Evolutionary conservation across 768 basidiomycete genomes (phyloP).

Genomic region (Lactifluus pinguis): DNA sequence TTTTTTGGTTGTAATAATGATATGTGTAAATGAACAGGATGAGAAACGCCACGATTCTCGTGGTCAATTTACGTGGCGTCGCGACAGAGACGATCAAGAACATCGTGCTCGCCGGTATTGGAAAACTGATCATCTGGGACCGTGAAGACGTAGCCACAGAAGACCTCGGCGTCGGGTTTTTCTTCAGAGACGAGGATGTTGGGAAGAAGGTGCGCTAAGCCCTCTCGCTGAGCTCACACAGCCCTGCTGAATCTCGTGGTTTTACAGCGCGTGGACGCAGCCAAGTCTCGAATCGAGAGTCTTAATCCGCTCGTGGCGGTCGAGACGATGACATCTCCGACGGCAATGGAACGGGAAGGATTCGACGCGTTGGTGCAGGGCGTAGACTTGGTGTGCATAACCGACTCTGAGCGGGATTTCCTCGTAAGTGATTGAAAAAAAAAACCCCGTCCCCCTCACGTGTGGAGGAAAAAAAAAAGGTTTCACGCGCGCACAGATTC

Average conservation of each 20-base stretch:
- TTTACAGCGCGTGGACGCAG: slow-evolving; percentile 72
- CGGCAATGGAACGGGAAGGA: slow-evolving; percentile 39
- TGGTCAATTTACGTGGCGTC: slow-evolving; percentile 69
- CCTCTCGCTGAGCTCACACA: slow-evolving; percentile 30
- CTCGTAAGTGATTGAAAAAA: slow-evolving; percentile 44
- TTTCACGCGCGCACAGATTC: slow-evolving; percentile 41
- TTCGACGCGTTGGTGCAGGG: slow-evolving; percentile 51
- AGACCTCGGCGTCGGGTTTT: slow-evolving; percentile 88
- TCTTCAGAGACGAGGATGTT: slow-evolving; percentile 89
- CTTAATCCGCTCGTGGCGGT: slow-evolving; percentile 89
- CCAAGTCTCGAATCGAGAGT: slow-evolving; percentile 75
- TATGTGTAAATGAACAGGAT: slow-evolving; percentile 45
- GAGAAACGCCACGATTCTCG: slow-evolving; percentile 85
- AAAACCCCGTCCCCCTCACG: neutral
- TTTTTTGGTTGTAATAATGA: too few relatives aligned
- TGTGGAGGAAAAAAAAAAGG: slow-evolving; percentile 1
- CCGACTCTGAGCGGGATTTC: slow-evolving; percentile 61
- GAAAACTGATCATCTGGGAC: slow-evolving; percentile 81
- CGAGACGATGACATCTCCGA: slow-evolving; percentile 48
- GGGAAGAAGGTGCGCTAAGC: slow-evolving; percentile 63
- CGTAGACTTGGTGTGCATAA: slow-evolving; percentile 83
- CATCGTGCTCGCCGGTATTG: slow-evolving; percentile 93
- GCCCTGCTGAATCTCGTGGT: slow-evolving; percentile 4
- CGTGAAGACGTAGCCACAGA: slow-evolving; percentile 62
- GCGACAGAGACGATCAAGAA: slow-evolving; percentile 97